Evolutionary conservation across 148 eudicot genomes (phyloP).

Genomic region (Fallopia convolvulus): DNA sequence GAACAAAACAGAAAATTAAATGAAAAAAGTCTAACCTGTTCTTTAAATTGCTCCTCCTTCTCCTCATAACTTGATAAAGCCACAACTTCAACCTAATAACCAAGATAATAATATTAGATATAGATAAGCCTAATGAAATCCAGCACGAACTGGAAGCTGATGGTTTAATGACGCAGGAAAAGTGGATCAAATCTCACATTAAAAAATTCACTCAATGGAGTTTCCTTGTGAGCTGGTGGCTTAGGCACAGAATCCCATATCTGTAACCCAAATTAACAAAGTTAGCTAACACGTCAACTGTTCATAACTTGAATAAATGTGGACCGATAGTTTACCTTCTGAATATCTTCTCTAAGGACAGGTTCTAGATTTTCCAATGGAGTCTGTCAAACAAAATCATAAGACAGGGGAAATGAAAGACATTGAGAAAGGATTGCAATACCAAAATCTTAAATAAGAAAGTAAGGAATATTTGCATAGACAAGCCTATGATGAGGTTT

Average conservation of each 20-base stretch:
- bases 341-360: constrained; percentile 86
- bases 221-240: constrained; percentile 89
- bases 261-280: constrained; percentile 27
- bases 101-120: not conserved
- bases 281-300: constrained; percentile 3
- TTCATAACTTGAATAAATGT: constrained; percentile 10
- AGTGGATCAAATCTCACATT: constrained; percentile 53
- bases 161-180: not conserved
- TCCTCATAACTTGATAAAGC: constrained; percentile 95
- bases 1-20: not conserved
- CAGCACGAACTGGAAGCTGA: not conserved
- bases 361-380: constrained; percentile 96
- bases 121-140: not conserved
- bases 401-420: not conserved
- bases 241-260: constrained; percentile 99
- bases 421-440: not conserved
- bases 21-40: constrained; percentile 49
- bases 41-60: constrained; percentile 91
- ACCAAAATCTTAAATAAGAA: not conserved
- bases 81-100: constrained; percentile 84
- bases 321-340: constrained; percentile 54
- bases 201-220: constrained; percentile 90
- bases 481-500: not conserved
- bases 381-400: constrained; percentile 40
- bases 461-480: not conserved